phyloP scores from a whole-genome alignment of 176 grass and related monocot genomes.

The Microstegium vimineum region DNA sequence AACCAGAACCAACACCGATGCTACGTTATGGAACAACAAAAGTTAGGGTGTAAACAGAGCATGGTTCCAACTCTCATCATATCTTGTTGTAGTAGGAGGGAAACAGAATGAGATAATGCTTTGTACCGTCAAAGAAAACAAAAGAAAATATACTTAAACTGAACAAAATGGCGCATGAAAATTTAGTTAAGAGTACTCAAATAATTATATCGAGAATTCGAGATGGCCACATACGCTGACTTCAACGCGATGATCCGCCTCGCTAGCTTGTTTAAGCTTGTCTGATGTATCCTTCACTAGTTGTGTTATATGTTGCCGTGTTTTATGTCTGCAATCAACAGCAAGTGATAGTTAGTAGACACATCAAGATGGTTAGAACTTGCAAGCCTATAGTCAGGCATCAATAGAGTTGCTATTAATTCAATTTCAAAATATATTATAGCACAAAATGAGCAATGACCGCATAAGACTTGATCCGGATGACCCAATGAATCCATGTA shows the following conservation, averaged over 20 bases:
- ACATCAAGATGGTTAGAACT: background rate
- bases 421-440: background rate
- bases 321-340: slow-evolving; percentile 64
- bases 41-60: background rate
- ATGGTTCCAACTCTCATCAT: background rate
- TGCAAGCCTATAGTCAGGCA: background rate
- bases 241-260: slow-evolving; percentile 72
- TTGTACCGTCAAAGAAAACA: background rate
- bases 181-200: background rate
- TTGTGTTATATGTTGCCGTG: slow-evolving; percentile 66
- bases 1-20: background rate
- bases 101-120: background rate
- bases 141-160: background rate
- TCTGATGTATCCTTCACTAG: slow-evolving; percentile 93
- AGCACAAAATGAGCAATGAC: background rate
- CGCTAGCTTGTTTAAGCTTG: slow-evolving; percentile 90
- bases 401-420: background rate
- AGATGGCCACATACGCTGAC: slow-evolving; percentile 61
- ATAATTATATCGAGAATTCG: background rate
- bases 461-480: background rate
- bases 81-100: background rate
- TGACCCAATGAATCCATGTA: background rate
- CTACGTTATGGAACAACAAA: background rate
- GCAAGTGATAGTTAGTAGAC: background rate
- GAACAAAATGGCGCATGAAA: background rate